phyloP scores from a whole-genome alignment of 805 yeast genomes.

The Candida boleticola region DNA sequence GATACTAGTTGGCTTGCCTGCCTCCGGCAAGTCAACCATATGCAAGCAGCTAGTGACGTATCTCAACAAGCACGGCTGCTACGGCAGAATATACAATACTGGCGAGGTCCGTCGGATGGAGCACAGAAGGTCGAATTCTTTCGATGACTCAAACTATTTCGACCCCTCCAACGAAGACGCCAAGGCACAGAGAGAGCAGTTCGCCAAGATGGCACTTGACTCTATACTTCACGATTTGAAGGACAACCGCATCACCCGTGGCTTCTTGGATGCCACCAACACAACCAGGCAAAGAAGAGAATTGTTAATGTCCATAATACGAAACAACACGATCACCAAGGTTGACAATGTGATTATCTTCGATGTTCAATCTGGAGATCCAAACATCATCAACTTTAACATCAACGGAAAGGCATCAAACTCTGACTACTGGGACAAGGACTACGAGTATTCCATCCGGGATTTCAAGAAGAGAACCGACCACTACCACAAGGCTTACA shows the following conservation, averaged over 20 bases:
- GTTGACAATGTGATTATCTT: constrained; percentile 47
- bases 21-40: constrained; percentile 40
- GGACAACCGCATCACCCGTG: constrained; percentile 26
- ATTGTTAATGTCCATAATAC: constrained; percentile 26
- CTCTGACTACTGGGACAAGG: constrained; percentile 55
- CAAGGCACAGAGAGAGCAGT: constrained; percentile 31
- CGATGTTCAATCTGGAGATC: constrained; percentile 59
- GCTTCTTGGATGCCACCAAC: constrained; percentile 44
- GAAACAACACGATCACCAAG: constrained; percentile 16
- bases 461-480: constrained; percentile 60
- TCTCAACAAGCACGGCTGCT: constrained; percentile 26
- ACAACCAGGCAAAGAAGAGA: constrained; percentile 34
- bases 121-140: constrained; percentile 19
- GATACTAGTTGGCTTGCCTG: constrained; percentile 41
- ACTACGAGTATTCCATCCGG: constrained; percentile 49
- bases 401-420: constrained; percentile 63
- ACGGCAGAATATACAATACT: constrained; percentile 43
- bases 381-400: constrained; percentile 52
- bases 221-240: constrained; percentile 30
- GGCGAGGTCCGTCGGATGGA: constrained; percentile 46
- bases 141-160: constrained; percentile 36
- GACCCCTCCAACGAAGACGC: constrained; percentile 33
- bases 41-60: constrained; percentile 30
- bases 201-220: constrained; percentile 33
- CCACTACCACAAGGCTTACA: constrained; percentile 43